Conservation (phyloP, 495 filamentous ascomycete genomes). For the Poronia punctata region DNA sequence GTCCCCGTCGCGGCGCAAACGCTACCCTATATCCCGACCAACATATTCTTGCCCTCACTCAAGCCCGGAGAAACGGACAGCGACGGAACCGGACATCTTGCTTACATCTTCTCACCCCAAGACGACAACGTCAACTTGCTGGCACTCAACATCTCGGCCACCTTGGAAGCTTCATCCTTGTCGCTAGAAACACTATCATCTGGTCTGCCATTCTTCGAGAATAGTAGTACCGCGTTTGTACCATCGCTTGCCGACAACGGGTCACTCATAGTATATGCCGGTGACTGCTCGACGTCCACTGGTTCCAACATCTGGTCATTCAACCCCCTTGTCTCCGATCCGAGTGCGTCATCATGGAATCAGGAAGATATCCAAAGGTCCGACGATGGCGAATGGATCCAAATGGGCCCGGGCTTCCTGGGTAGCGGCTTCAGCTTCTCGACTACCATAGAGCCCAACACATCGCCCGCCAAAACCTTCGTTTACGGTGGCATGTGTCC, state of each 20-base stretch:
- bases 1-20: conserved; percentile 24
- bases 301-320: conserved; percentile 34
- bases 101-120: conserved; percentile 54
- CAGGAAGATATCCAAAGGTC: conserved; percentile 17
- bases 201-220: conserved; percentile 58
- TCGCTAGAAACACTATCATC: conserved; percentile 50
- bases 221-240: conserved; percentile 45
- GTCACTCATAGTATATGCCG: conserved; percentile 60
- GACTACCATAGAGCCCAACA: conserved; percentile 40
- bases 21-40: conserved; percentile 71
- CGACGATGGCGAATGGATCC: conserved; percentile 14
- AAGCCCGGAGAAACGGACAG: conserved; percentile 32
- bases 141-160: conserved; percentile 55
- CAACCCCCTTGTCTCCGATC: conserved; percentile 13
- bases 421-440: conserved; percentile 63
- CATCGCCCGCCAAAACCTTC: conserved; percentile 50
- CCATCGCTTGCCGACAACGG: conserved; percentile 60
- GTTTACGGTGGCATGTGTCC: conserved; percentile 90
- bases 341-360: conserved; percentile 20
- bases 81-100: conserved; percentile 17
- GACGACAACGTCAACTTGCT: conserved; percentile 47
- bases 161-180: conserved; percentile 44
- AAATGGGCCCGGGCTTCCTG: conserved; percentile 58
- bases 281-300: conserved; percentile 51
- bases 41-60: conserved; percentile 49